Conservation (phyloP, 805 yeast genomes). For the Kodamaea kaohsiungensis region DNA sequence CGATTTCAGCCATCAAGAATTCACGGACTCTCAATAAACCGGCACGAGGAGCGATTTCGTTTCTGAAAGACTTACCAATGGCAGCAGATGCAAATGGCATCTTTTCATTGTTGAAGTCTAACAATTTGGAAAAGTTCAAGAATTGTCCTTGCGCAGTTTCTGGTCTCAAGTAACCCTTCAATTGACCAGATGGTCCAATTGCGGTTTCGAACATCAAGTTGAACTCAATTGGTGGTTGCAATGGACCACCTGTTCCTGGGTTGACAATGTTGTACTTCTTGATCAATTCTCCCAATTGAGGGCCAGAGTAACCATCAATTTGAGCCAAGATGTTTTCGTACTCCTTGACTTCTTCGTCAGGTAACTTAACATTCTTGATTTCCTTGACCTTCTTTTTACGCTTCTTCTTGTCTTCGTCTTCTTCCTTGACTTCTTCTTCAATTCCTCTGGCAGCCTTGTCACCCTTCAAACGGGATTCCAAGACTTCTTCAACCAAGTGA, state of each 20-base stretch:
- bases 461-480: slow-evolving; percentile 95
- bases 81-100: slow-evolving; percentile 99
- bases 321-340: slow-evolving; percentile 86
- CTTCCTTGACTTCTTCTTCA: slow-evolving; percentile 50
- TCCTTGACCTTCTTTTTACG: slow-evolving; percentile 81
- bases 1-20: slow-evolving; percentile 98
- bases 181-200: slow-evolving; percentile 96
- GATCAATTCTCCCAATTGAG: slow-evolving; percentile 88
- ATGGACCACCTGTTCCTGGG: slow-evolving; percentile 84
- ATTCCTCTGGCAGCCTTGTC: slow-evolving; percentile 95
- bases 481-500: slow-evolving; percentile 95
- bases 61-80: slow-evolving; percentile 97
- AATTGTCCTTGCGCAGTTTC: slow-evolving; percentile 99
- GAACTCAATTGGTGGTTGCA: slow-evolving; percentile 92
- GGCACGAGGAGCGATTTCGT: slow-evolving; percentile 97
- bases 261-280: slow-evolving; percentile 78
- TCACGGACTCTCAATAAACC: slow-evolving; percentile 98
- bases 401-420: slow-evolving; percentile 69
- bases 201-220: slow-evolving; percentile 99
- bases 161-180: slow-evolving; percentile 95
- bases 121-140: slow-evolving; percentile 87
- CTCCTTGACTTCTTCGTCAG: slow-evolving; percentile 74
- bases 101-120: slow-evolving; percentile 91
- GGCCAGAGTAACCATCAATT: slow-evolving; percentile 95
- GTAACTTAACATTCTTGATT: slow-evolving; percentile 92